Evolutionary conservation across 768 basidiomycete genomes (phyloP), one percentile per base, ranked within the genome.

Genomic region (Kwoniella sp.): DNA sequence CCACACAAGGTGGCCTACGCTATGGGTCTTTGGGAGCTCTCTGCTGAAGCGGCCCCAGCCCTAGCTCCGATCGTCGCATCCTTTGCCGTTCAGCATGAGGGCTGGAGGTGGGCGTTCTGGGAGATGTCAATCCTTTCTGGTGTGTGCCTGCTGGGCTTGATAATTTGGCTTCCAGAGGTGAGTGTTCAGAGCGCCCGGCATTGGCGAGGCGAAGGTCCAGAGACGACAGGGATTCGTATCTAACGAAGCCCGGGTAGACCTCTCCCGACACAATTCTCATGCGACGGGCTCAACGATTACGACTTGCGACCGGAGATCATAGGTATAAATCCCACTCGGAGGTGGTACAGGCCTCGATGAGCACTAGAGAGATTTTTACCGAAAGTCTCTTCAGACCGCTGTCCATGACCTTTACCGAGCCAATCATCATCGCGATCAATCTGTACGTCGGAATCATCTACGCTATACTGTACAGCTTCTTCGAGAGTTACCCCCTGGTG

Each of bases 401-500:
- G 12, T 40, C 40, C 25, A 64, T 79, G 56, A 65, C 68, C 12
- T 61, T 73, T 37, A 69, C 59, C 13, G 79, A 81, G 54, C 79
- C 80, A 0, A 69, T 73, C 21, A 64, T 81, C 25, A 63, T 75
- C 33, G 73, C 76, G 30, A 63, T 72, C 25, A 78, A 80, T 62
- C 25, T 74, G 5, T 81, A 78, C 68, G 69, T 79, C 15, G 76
- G 68, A 2, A 58, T 74, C 15, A 60, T 72, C 53, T 76, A 74
- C 60, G 68, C 62, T 64, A 69, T 65, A 2, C 62, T 70, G 10
- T 70, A 70, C 55, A 52, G 57, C n/a, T 77, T 65, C 59, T 76
- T 81, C 69, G 80, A 80, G 60, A 65, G 65, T 2, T 78, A 78
- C 67, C 77, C 77, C 0, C 30, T 80, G 27, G 72, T 79, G 24